Percentiles rank a stretch among this genome's conserved stretches.
Evolutionary conservation across 257 asterid species (phyloP).

Genomic region (Przewalskia tangutica): DNA sequence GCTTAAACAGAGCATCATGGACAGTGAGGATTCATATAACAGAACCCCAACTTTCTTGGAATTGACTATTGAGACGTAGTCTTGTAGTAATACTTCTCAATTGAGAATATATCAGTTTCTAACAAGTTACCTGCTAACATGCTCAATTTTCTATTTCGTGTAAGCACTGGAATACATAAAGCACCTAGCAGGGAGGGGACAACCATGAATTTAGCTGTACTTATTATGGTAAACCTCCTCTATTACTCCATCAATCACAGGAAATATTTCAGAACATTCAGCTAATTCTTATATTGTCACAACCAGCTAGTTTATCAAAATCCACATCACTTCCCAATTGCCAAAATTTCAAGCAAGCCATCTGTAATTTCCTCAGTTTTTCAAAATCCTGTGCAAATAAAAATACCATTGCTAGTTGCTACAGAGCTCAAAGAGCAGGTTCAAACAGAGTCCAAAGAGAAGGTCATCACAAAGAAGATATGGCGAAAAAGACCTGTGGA

Average conservation of each 20-base stretch:
- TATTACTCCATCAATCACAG: background rate
- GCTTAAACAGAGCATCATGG: too few species aligned
- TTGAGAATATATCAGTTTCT: background rate
- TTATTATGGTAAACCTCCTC: background rate
- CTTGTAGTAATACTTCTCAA: background rate
- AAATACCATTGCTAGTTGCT: background rate
- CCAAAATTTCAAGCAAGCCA: background rate
- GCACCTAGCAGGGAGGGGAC: background rate
- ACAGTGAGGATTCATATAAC: background rate
- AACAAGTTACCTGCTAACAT: background rate
- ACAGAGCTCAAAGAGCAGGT: too few species aligned
- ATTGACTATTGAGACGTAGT: background rate
- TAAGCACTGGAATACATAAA: background rate
- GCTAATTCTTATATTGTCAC: background rate
- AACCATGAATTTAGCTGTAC: background rate
- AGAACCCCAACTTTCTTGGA: background rate
- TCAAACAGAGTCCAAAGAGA: background rate
- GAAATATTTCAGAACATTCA: background rate
- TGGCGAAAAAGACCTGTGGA: too few species aligned
- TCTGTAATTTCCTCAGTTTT: background rate
- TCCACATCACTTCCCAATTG: background rate
- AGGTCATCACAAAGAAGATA: too few species aligned
- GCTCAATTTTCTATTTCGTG: background rate
- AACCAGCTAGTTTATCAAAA: background rate
- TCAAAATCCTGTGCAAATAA: background rate